A percentile compares a stretch with the other conserved stretches of the same genome.
phyloP scores from a whole-genome alignment of 2,329 filamentous ascomycete species.

The Scytalidium sp. region DNA sequence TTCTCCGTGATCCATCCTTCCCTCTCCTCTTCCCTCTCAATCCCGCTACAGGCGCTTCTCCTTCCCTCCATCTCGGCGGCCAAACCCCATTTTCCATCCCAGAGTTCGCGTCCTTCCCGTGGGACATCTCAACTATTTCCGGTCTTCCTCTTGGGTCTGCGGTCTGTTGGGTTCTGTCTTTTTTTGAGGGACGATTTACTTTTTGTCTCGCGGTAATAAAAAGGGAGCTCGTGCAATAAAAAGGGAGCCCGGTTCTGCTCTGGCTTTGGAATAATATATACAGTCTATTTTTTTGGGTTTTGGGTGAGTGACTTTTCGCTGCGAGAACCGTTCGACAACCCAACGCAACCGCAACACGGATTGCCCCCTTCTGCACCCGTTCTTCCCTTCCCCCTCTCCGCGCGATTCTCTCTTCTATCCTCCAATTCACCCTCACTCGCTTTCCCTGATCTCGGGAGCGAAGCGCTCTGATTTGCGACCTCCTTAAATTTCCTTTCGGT shows the following conservation, averaged over 20 bases:
- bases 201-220: background rate
- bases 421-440: background rate
- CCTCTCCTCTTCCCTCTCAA: conserved; percentile 13
- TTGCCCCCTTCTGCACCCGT: background rate
- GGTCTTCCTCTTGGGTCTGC: background rate
- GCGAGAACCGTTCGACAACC: background rate
- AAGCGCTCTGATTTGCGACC: background rate
- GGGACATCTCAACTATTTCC: background rate
- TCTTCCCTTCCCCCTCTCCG: background rate
- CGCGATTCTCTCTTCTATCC: background rate
- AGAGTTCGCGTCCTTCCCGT: conserved; percentile 6
- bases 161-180: background rate
- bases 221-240: background rate
- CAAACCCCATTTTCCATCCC: conserved; percentile 10
- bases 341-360: background rate
- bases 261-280: background rate
- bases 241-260: background rate
- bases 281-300: background rate
- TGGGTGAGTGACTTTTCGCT: background rate
- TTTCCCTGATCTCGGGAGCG: too few relatives aligned
- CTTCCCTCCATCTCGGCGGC: conserved; percentile 16
- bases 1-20: conserved; percentile 20
- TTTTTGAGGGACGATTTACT: background rate
- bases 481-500: background rate
- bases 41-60: conserved; percentile 1